Evolutionary conservation across 306 rosid genomes (phyloP).

Genomic region (Dalbergia cochinchinensis): DNA sequence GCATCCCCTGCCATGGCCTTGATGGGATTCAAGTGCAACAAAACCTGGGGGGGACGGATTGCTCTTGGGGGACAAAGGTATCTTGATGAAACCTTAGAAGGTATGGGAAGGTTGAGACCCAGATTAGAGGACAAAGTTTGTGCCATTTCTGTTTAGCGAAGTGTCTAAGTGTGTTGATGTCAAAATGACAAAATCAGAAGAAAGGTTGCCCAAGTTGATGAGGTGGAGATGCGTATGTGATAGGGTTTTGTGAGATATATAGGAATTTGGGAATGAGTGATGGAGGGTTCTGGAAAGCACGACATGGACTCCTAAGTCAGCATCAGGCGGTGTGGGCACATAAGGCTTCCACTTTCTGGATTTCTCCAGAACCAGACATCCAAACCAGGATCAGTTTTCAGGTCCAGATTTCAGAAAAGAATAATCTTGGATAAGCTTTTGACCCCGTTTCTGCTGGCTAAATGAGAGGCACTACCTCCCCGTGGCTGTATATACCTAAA

Average conservation of each 20-base stretch:
- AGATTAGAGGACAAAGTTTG: conserved; percentile 37
- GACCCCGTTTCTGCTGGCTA: neutral
- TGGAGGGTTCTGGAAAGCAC: conserved; percentile 47
- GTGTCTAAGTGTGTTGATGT: neutral
- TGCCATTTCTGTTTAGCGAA: conserved; percentile 36
- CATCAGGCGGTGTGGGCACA: neutral
- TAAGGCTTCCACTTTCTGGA: conserved; percentile 33
- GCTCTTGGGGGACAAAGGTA: neutral
- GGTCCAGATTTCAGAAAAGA: neutral
- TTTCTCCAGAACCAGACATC: conserved; percentile 43
- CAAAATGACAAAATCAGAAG: neutral
- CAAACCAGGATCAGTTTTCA: neutral
- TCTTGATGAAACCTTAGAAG: neutral
- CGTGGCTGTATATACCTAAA: neutral
- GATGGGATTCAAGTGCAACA: conserved; percentile 41
- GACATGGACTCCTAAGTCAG: neutral
- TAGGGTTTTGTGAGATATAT: conserved; percentile 5
- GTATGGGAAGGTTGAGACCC: conserved; percentile 26
- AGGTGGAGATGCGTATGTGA: neutral
- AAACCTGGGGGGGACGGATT: neutral
- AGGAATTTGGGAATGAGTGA: neutral
- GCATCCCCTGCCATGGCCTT: conserved; percentile 59
- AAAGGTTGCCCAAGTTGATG: neutral
- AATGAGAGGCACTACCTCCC: neutral
- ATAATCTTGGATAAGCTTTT: conserved; percentile 17